These are phyloP conservation scores for Phialophora verrucosa DNA, from an alignment of 2,329 filamentous ascomycete species.

Conservation along the genomic window DNA sequence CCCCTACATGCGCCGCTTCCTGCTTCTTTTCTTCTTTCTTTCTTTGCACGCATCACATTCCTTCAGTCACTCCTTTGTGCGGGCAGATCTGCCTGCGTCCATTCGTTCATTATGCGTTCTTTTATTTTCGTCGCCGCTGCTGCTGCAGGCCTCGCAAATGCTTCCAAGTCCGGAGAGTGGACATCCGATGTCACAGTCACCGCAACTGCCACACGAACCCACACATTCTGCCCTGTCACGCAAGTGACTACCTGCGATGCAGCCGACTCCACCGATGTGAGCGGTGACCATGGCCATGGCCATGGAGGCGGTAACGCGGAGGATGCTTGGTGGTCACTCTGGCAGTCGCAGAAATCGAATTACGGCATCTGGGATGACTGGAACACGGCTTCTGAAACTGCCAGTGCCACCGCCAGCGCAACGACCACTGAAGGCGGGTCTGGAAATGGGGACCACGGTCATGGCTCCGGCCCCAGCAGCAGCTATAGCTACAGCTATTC, in stretches of 20 bases:
- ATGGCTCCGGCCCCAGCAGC: conserved; percentile 5
- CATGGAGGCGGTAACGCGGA: conserved; percentile 17
- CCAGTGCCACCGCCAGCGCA: conserved; percentile 6
- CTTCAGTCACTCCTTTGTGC: conserved; percentile 34
- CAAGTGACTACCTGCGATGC: conserved; percentile 17
- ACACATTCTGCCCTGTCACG: conserved; percentile 31
- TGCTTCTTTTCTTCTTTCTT: conserved; percentile 9
- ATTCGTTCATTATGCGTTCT: conserved; percentile 35
- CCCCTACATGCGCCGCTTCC: conserved; percentile 5
- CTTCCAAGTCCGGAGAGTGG: conserved; percentile 6
- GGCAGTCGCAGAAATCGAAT: conserved; percentile 30
- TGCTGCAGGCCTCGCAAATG: conserved; percentile 26
- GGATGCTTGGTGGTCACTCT: conserved; percentile 27
- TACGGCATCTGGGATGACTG: conserved; percentile 32
- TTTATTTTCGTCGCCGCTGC: conserved; percentile 32
- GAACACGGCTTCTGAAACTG: conserved; percentile 17
- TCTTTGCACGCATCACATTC: conserved; percentile 20
- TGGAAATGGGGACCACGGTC: conserved; percentile 1
- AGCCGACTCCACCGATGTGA: conserved; percentile 14
- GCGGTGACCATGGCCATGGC: conserved; percentile 10
- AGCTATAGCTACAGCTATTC: conserved; percentile 9
- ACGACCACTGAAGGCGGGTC: conserved; percentile 1
- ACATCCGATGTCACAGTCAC: conserved; percentile 28
- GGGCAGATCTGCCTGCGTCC: conserved; percentile 34
- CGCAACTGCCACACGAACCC: conserved; percentile 27